phyloP scores from a whole-genome alignment of 2,329 filamentous ascomycete genomes.

The Cercospora sesami region DNA sequence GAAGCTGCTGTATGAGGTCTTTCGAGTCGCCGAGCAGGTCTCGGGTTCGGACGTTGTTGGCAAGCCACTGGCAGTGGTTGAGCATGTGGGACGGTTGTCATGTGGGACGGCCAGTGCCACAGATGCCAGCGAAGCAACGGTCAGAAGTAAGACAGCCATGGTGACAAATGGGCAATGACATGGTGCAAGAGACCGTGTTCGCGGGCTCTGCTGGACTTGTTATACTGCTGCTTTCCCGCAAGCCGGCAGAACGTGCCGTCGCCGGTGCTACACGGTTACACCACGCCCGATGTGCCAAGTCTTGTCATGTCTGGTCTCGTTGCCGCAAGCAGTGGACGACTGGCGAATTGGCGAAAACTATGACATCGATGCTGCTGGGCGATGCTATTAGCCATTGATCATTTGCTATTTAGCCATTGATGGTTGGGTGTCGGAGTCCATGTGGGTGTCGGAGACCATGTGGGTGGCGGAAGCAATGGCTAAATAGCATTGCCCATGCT shows the following conservation, averaged over 20 bases:
- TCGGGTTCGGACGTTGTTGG: constrained; percentile 6
- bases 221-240: no score
- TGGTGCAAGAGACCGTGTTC: no score
- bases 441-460: no score
- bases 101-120: neutral
- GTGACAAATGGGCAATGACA: neutral
- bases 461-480: no score
- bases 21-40: constrained; percentile 27
- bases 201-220: no score
- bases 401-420: no score
- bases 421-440: no score
- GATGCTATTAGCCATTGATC: no score
- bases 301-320: neutral
- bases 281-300: neutral
- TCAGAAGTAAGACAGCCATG: neutral
- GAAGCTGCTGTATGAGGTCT: constrained; percentile 22
- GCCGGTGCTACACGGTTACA: neutral
- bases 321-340: neutral
- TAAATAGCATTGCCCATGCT: no score
- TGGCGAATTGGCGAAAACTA: neutral
- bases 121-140: neutral
- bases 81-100: neutral
- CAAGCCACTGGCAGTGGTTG: neutral
- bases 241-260: neutral
- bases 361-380: neutral